These are phyloP conservation scores for Chalara sp. DNA, from an alignment of 2,329 filamentous ascomycete species.

Conservation along the genomic window DNA sequence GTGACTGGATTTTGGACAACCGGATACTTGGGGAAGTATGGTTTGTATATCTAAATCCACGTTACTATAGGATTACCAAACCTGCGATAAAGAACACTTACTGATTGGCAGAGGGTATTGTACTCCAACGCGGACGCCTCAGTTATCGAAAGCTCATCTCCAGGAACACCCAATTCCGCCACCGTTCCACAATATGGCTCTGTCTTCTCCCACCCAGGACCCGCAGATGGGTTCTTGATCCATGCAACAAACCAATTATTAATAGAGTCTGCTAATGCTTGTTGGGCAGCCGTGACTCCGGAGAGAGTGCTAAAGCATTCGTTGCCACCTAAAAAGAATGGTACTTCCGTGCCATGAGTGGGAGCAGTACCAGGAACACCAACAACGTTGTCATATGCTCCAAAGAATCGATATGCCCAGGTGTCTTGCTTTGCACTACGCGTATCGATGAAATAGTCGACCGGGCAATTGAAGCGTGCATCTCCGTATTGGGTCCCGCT, in stretches of 20 bases:
- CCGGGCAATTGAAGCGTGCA: constrained; percentile 38
- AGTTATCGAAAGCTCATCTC: constrained; percentile 26
- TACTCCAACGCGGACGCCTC: constrained; percentile 25
- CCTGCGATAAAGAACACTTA: not conserved
- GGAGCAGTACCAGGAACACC: constrained; percentile 29
- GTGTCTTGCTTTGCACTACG: constrained; percentile 32
- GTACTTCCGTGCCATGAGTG: constrained; percentile 34
- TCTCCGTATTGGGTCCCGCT: constrained; percentile 39
- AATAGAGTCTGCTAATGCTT: constrained; percentile 34
- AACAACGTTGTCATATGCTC: constrained; percentile 33
- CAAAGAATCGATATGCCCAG: constrained; percentile 38
- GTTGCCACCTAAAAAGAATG: constrained; percentile 40
- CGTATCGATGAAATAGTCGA: constrained; percentile 33
- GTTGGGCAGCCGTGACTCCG: constrained; percentile 31
- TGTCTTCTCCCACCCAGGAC: constrained; percentile 34
- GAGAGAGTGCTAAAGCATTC: constrained; percentile 31
- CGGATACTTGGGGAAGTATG: no score
- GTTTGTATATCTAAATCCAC: no score
- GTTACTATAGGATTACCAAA: no score
- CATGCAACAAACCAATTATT: constrained; percentile 37
- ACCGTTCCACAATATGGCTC: constrained; percentile 25
- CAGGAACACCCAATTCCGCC: constrained; percentile 29
- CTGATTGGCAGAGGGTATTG: constrained; percentile 27
- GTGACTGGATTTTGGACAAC: no score
- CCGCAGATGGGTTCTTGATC: constrained; percentile 36